A percentile compares a stretch with the other conserved stretches of the same genome.
phyloP scores from a whole-genome alignment of 768 basidiomycete genomes.

The Pleurotus eryngii region DNA sequence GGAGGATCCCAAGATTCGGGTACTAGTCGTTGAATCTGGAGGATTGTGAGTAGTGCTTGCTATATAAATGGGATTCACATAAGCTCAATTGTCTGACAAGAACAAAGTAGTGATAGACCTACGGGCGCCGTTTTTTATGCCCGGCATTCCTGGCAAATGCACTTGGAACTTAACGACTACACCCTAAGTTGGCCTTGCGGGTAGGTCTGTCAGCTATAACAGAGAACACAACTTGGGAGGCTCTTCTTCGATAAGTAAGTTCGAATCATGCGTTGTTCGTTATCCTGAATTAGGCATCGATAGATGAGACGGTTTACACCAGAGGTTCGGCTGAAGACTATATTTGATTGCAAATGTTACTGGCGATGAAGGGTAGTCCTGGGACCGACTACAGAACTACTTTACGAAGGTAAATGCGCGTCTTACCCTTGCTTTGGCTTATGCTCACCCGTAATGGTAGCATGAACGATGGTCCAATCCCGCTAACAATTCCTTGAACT shows the following conservation, averaged over 20 bases:
- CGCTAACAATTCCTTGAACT: conserved; percentile 19
- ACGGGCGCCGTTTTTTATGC: conserved; percentile 11
- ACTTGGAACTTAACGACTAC: conserved; percentile 25
- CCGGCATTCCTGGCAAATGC: conserved; percentile 7
- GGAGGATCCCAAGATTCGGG: conserved; percentile 17
- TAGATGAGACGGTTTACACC: conserved; percentile 24
- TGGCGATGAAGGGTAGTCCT: conserved; percentile 25
- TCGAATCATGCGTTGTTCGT: background rate
- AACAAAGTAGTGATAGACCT: conserved; percentile 13
- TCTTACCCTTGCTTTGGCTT: conserved; percentile 14
- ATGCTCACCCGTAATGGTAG: conserved; percentile 1
- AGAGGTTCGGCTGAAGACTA: conserved; percentile 24
- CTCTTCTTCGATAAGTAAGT: conserved; percentile 25
- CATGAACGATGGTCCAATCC: conserved; percentile 16
- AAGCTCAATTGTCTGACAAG: background rate
- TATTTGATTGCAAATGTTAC: conserved; percentile 19
- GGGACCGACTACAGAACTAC: conserved; percentile 22
- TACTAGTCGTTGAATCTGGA: conserved; percentile 23
- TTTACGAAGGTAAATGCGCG: conserved; percentile 26
- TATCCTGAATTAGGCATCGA: background rate
- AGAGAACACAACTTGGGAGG: conserved; percentile 21
- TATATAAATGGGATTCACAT: no score
- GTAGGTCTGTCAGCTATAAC: conserved; percentile 15
- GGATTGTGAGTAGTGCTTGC: conserved; percentile 9
- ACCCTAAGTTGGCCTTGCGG: conserved; percentile 15